Evolutionary conservation across 495 filamentous ascomycete species (phyloP).

Genomic region (Staphylotrichum tortipilum): DNA sequence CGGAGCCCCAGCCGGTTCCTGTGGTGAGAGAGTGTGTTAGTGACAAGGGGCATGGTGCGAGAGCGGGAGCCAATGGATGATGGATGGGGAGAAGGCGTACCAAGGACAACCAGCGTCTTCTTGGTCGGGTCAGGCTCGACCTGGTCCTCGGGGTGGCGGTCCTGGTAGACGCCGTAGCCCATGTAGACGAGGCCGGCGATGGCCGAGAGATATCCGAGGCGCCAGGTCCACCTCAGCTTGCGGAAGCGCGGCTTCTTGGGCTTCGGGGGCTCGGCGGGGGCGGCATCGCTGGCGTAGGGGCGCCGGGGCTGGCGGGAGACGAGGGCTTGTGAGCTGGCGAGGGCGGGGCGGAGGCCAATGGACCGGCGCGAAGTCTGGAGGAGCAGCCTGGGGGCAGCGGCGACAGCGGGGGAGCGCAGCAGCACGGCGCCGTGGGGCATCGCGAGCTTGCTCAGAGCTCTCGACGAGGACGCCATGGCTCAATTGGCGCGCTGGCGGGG

Average conservation of each 20-base stretch:
- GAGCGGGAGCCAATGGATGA: too few relatives aligned
- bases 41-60: not conserved
- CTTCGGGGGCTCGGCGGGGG: constrained; percentile 19
- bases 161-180: constrained; percentile 71
- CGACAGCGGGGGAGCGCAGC: constrained; percentile 17
- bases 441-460: constrained; percentile 27
- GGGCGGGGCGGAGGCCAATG: constrained; percentile 14
- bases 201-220: constrained; percentile 61
- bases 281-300: constrained; percentile 31
- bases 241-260: constrained; percentile 36
- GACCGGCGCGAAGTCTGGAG: constrained; percentile 18
- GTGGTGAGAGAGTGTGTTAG: constrained; percentile 10
- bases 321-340: constrained; percentile 13
- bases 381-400: constrained; percentile 21
- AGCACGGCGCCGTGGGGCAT: constrained; percentile 17
- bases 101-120: constrained; percentile 95
- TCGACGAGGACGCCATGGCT: constrained; percentile 27
- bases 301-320: constrained; percentile 33
- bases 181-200: constrained; percentile 60
- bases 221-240: constrained; percentile 52
- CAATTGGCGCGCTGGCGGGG: constrained; percentile 18
- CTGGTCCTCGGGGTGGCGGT: constrained; percentile 76
- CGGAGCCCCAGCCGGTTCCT: constrained; percentile 95
- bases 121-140: constrained; percentile 71
- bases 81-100: constrained; percentile 51